phyloP scores from a whole-genome alignment of 257 asterid genomes.

The Eucommia ulmoides region DNA sequence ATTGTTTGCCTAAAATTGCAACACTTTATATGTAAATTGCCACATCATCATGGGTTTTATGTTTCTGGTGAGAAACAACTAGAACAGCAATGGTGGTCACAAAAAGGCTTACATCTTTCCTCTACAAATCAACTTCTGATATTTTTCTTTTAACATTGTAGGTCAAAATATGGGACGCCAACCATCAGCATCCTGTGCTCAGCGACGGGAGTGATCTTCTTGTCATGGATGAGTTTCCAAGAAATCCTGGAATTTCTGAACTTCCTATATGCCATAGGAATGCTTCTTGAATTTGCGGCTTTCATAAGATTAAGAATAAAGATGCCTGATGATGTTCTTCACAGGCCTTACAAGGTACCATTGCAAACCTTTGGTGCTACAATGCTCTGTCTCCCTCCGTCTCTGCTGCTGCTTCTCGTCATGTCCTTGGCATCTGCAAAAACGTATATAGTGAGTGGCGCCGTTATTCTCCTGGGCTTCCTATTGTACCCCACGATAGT shows the following conservation, averaged over 20 bases:
- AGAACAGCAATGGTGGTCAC: no score
- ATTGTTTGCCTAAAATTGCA: neutral
- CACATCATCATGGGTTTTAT: no score
- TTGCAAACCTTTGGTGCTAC: constrained; percentile 49
- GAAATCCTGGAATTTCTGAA: constrained; percentile 87
- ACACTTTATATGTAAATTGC: no score
- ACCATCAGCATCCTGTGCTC: constrained; percentile 84
- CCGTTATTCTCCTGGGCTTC: constrained; percentile 44
- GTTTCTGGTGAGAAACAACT: no score
- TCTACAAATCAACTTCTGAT: neutral
- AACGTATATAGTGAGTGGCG: constrained; percentile 61
- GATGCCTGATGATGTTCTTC: constrained; percentile 73
- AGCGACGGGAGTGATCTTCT: constrained; percentile 66
- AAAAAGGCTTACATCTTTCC: neutral
- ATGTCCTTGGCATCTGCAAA: constrained; percentile 65
- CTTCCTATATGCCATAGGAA: constrained; percentile 80
- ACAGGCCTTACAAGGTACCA: constrained; percentile 80
- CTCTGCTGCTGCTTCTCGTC: constrained; percentile 59
- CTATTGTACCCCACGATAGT: constrained; percentile 33
- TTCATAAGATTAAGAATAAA: constrained; percentile 57
- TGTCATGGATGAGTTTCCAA: constrained; percentile 96
- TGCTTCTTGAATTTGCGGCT: constrained; percentile 89
- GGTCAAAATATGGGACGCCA: constrained; percentile 90
- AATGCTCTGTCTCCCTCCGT: constrained; percentile 69
- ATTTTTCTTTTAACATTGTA: constrained; percentile 10